phyloP scores from a whole-genome alignment of 1,284 basidiomycete genomes.

The Malassezia arunalokei region DNA sequence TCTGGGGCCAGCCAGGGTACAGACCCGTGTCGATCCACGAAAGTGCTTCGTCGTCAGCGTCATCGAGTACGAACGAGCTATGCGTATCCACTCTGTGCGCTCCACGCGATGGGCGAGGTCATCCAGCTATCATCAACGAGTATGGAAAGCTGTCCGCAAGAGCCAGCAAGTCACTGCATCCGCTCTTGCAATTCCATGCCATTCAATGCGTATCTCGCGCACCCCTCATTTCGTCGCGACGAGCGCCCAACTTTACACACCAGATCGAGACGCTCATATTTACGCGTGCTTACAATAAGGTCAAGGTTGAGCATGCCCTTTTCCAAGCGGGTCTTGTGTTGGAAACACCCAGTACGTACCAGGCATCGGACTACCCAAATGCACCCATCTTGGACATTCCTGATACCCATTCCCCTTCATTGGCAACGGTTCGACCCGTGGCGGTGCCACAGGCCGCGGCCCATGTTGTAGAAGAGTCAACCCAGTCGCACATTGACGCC shows the following conservation, averaged over 20 bases:
- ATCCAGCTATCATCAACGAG: constrained; percentile 2
- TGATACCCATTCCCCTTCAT: too few species aligned
- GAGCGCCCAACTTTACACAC: constrained; percentile 7
- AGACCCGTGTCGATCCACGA: constrained; percentile 25
- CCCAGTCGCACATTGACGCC: constrained; percentile 82
- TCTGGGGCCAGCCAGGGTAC: constrained; percentile 31
- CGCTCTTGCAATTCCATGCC: background rate
- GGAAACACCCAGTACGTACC: constrained; percentile 2
- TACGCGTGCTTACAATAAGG: background rate
- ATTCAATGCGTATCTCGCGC: constrained; percentile 8
- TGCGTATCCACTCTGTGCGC: constrained; percentile 3
- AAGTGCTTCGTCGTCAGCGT: background rate
- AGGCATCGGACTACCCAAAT: constrained; percentile 5
- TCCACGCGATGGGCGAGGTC: background rate
- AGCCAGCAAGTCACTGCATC: constrained; percentile 7
- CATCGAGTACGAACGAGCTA: background rate
- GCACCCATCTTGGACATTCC: constrained; percentile 3
- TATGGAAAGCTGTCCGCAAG: constrained; percentile 9
- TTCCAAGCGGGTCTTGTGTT: constrained; percentile 3
- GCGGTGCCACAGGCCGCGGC: constrained; percentile 4
- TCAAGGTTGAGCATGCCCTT: background rate
- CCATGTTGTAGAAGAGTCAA: constrained; percentile 61
- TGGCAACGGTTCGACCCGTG: too few species aligned
- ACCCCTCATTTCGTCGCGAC: background rate
- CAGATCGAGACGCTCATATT: constrained; percentile 13